Conservation (phyloP, 1,139 yeast genomes). For the Diutina scorzettiae region DNA sequence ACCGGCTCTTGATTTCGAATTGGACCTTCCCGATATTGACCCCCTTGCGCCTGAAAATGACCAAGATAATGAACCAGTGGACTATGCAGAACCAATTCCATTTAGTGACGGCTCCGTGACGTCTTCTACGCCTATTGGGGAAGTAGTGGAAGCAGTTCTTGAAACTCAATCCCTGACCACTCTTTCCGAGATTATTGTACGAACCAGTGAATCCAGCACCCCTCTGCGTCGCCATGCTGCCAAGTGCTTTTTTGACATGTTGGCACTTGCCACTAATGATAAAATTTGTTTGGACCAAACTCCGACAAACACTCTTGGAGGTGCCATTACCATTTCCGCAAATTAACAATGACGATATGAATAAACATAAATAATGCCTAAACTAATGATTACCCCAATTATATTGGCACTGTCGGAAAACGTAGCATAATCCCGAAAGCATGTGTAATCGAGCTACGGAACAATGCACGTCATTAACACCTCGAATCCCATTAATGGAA, state of each 20-base stretch:
- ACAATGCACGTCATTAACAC: no score
- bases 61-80: neutral
- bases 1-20: neutral
- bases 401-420: no score
- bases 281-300: constrained; percentile 51
- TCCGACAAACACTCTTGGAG: neutral
- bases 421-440: no score
- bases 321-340: neutral
- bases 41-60: no score
- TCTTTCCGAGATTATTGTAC: neutral
- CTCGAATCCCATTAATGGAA: no score
- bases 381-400: no score
- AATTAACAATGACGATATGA: no score
- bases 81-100: neutral
- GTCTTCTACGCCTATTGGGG: neutral
- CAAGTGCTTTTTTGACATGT: constrained; percentile 67
- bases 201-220: neutral
- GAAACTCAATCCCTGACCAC: neutral
- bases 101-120: neutral
- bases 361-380: no score
- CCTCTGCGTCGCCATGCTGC: constrained; percentile 43
- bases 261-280: constrained; percentile 73
- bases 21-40: neutral
- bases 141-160: no score
- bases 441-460: no score